Evolutionary conservation across 2,329 filamentous ascomycete genomes (phyloP), one percentile per base, ranked within the genome.

Genomic region (Colletotrichum musicola): DNA sequence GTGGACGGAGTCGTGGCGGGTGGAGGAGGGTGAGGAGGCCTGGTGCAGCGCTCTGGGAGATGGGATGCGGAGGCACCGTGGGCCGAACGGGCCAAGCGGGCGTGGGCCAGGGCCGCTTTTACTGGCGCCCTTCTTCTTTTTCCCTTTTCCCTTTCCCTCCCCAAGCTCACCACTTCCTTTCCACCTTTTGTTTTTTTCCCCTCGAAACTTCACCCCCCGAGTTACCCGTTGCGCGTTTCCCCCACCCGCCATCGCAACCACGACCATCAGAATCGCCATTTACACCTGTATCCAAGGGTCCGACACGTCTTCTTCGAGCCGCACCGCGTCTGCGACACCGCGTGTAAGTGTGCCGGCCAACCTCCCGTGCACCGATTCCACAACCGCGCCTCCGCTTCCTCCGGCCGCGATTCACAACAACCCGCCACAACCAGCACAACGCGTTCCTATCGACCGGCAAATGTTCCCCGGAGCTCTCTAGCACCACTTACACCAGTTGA

Each of bases 141-240:
- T 73, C 71, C 73, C 78, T 77, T 76, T 77, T 74, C 50, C 59
- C 72, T 75, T 75, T 75, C 75, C 76, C 75, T 74, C 63, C 67
- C 59, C 51, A 69, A 38, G 56, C 67, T 69, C 67, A 69, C 57
- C 67, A 68, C 73, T 72, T 75, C 73, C 72, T 74, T 75, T 73
- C 73, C 74, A 70, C 71, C 71, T 75, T 73, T 76, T 73, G 72
- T 66, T 70, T 56, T 71, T 74, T 71, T 71, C 65, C 72, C 68
- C 67, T 71, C 71, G 72, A 67, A 58, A 62, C 67, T 69, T 71
- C 62, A 70, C 67, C 57, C 30, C 62, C 55, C 69, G 62, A 59
- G 57, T 70, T 49, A 50, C 47, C 20, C 38, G 53, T 51, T 54
- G 50, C 63, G 63, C 67, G 63, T 58, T 62, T 54, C 51, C 46